phyloP scores from a whole-genome alignment of 2,329 filamentous ascomycete species.

The Sclerotiophoma versabilis region DNA sequence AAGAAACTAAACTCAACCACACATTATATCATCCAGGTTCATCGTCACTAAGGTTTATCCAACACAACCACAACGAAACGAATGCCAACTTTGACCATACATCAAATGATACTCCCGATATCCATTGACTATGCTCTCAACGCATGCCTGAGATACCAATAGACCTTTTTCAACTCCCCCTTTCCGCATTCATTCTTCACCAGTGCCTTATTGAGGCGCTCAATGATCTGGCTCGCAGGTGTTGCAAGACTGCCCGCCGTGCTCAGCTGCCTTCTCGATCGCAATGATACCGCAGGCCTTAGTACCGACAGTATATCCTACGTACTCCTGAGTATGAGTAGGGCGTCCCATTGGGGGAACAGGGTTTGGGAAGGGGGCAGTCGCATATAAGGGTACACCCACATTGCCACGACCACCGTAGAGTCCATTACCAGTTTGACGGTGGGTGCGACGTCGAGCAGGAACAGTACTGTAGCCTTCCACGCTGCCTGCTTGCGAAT shows the following conservation, averaged over 20 bases:
- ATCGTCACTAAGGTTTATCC: too few species aligned
- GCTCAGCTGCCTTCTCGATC: conserved; percentile 24
- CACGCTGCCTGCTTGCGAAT: neutral
- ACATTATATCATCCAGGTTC: too few species aligned
- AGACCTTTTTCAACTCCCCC: neutral
- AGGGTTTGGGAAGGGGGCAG: conserved; percentile 41
- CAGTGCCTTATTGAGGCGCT: too few species aligned
- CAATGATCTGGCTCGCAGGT: conserved; percentile 6
- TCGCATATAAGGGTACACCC: conserved; percentile 42
- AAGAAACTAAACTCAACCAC: too few species aligned
- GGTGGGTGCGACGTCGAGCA: conserved; percentile 9
- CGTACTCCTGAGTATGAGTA: neutral
- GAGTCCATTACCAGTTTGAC: conserved; percentile 31
- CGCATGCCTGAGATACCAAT: neutral
- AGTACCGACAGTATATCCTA: conserved; percentile 12
- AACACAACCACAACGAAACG: neutral
- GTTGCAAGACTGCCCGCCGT: conserved; percentile 16
- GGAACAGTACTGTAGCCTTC: conserved; percentile 15
- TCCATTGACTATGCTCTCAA: neutral
- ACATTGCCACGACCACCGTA: conserved; percentile 25
- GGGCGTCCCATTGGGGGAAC: conserved; percentile 33
- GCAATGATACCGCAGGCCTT: conserved; percentile 27
- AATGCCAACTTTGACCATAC: neutral
- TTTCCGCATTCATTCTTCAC: too few species aligned
- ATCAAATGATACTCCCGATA: too few species aligned